Evolutionary conservation across 2,329 filamentous ascomycete species (phyloP).

Genomic region (Fusarium sororula): DNA sequence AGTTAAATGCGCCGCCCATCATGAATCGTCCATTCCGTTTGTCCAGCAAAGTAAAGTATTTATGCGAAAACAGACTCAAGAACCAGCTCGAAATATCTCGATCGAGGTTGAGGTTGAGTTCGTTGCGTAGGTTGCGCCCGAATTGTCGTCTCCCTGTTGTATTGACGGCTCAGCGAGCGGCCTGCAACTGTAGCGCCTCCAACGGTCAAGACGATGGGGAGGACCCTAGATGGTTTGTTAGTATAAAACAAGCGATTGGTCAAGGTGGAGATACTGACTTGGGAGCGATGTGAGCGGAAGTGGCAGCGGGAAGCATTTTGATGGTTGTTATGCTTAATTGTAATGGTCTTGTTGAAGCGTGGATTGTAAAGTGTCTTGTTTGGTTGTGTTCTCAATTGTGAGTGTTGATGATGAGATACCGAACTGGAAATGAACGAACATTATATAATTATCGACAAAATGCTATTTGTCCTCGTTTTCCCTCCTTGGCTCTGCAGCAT

Average conservation of each 20-base stretch:
- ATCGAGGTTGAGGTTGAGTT: constrained; percentile 5
- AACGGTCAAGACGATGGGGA: constrained; percentile 34
- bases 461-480: neutral
- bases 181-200: constrained; percentile 36
- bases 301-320: constrained; percentile 34
- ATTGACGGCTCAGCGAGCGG: constrained; percentile 22
- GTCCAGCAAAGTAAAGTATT: neutral
- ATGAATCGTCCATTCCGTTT: neutral
- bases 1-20: constrained; percentile 1
- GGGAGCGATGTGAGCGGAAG: constrained; percentile 9
- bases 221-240: constrained; percentile 19
- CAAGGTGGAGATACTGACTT: constrained; percentile 18
- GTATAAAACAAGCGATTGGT: neutral
- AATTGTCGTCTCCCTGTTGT: constrained; percentile 13
- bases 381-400: neutral
- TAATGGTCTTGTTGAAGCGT: neutral
- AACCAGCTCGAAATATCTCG: constrained; percentile 28
- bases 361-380: neutral
- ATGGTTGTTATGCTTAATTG: neutral
- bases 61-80: constrained; percentile 39
- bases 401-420: neutral
- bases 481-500: neutral
- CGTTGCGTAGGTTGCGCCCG: neutral
- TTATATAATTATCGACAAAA: constrained; percentile 27
- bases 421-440: neutral